Evolutionary conservation across 139 green algal species (phyloP).

Genomic region (Coelastrella sp.): DNA sequence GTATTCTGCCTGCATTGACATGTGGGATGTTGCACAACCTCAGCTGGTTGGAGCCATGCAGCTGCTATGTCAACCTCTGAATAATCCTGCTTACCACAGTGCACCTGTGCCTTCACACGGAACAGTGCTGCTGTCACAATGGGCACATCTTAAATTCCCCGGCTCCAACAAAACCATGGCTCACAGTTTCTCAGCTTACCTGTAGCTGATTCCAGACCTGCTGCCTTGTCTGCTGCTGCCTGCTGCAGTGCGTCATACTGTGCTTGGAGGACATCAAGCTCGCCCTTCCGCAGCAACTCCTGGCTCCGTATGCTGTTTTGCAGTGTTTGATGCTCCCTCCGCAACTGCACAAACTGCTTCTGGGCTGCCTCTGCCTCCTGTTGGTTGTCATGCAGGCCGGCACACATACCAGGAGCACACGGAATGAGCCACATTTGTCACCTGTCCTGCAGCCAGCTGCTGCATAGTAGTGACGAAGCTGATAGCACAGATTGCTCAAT

Average conservation of each 20-base stretch:
- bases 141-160: no score
- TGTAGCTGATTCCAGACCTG: slow-evolving; percentile 19
- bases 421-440: no score
- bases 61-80: not conserved
- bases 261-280: slow-evolving; percentile 45
- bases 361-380: slow-evolving; percentile 68
- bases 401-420: no score
- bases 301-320: slow-evolving; percentile 47
- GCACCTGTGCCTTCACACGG: not conserved
- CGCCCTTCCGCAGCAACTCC: slow-evolving; percentile 53
- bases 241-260: slow-evolving; percentile 48
- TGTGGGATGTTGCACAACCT: not conserved
- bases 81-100: not conserved
- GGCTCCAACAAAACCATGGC: no score
- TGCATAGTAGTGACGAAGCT: no score
- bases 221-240: slow-evolving; percentile 50
- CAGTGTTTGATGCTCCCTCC: slow-evolving; percentile 64
- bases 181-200: no score
- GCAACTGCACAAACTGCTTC: slow-evolving; percentile 55
- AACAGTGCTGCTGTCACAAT: not conserved
- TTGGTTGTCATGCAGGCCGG: not conserved
- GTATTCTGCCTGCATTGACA: slow-evolving; percentile 52
- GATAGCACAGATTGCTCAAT: no score
- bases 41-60: not conserved
- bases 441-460: no score